These are phyloP conservation scores for Kodamaea kaohsiungensis DNA, from an alignment of 805 yeast genomes.

Conservation along the genomic window DNA sequence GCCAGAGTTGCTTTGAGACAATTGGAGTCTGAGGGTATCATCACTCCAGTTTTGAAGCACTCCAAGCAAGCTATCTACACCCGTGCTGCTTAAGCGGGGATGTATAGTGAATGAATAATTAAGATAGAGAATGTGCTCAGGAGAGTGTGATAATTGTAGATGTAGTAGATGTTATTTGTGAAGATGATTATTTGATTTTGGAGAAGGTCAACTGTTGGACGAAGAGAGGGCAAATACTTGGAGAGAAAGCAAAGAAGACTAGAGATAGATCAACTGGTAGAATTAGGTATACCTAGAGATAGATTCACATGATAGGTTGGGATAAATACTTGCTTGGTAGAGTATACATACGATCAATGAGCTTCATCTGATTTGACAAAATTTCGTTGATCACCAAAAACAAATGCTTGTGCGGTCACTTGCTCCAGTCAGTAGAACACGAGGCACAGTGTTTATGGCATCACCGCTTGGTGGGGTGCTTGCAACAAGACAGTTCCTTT, in stretches of 20 bases:
- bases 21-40: slow-evolving; percentile 92
- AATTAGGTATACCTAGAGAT: too few species aligned
- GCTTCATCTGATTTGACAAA: background rate
- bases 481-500: slow-evolving; percentile 16
- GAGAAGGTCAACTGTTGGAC: too few species aligned
- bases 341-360: too few species aligned
- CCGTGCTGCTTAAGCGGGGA: slow-evolving; percentile 47
- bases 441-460: background rate
- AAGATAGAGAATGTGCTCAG: slow-evolving; percentile 1
- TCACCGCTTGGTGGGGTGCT: background rate
- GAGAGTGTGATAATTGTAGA: background rate
- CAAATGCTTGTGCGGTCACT: background rate
- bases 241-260: too few species aligned
- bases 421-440: background rate
- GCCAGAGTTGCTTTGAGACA: slow-evolving; percentile 98
- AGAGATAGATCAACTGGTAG: too few species aligned
- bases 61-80: slow-evolving; percentile 97
- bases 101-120: slow-evolving; percentile 8
- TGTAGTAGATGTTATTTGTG: background rate
- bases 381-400: background rate
- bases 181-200: too few species aligned
- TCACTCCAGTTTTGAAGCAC: slow-evolving; percentile 92
- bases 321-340: too few species aligned
- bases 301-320: too few species aligned
- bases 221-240: too few species aligned